These are phyloP conservation scores for Exophiala sideris DNA, from an alignment of 2,329 filamentous ascomycete genomes.

Conservation along the genomic window DNA sequence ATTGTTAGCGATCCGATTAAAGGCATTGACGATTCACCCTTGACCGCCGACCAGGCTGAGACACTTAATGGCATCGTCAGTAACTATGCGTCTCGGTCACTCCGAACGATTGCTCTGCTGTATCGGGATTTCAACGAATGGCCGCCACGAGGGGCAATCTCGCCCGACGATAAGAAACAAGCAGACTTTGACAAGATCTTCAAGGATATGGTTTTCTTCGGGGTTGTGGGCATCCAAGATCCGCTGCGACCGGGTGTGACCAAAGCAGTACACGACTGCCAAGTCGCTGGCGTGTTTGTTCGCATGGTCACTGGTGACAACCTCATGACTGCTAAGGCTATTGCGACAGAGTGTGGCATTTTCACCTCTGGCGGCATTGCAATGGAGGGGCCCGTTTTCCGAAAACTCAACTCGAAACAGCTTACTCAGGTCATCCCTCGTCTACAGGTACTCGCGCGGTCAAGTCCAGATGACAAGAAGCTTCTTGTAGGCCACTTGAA, in stretches of 20 bases:
- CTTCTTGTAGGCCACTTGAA: conserved; percentile 69
- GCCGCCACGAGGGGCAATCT: conserved; percentile 66
- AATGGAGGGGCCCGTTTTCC: conserved; percentile 76
- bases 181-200: conserved; percentile 67
- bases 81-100: conserved; percentile 72
- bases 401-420: conserved; percentile 64
- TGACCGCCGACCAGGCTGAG: conserved; percentile 57
- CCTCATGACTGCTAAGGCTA: conserved; percentile 72
- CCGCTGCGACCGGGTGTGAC: conserved; percentile 72
- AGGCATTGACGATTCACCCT: conserved; percentile 45
- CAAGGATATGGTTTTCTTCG: conserved; percentile 64
- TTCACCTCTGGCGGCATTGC: conserved; percentile 64
- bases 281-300: conserved; percentile 72
- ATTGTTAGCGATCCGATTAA: conserved; percentile 61
- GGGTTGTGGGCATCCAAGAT: conserved; percentile 77
- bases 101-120: conserved; percentile 79
- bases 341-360: conserved; percentile 75
- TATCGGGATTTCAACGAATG: conserved; percentile 82
- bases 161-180: conserved; percentile 56
- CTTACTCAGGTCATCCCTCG: conserved; percentile 66
- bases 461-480: conserved; percentile 73
- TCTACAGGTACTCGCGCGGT: conserved; percentile 68
- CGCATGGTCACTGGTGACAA: conserved; percentile 88
- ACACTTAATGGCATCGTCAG: conserved; percentile 66
- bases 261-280: conserved; percentile 69